phyloP scores from a whole-genome alignment of 2,329 filamentous ascomycete genomes.

The Trichocomaceae sp. region DNA sequence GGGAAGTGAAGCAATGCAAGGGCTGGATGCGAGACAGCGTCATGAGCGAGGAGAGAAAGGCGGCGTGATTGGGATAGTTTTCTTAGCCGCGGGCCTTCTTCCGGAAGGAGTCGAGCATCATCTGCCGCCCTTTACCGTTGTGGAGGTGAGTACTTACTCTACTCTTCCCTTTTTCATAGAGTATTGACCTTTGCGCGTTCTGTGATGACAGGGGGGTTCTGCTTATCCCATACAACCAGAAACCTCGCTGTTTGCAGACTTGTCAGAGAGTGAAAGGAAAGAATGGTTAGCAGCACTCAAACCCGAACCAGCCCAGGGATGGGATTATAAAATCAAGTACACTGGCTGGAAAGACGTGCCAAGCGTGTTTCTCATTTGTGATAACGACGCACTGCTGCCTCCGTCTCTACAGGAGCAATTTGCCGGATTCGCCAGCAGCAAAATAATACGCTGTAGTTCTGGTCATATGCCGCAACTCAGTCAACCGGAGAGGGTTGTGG shows the following conservation, averaged over 20 bases:
- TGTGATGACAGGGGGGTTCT: background rate
- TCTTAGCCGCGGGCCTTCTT: background rate
- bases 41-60: background rate
- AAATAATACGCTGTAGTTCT: slow-evolving; percentile 5
- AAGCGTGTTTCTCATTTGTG: slow-evolving; percentile 6
- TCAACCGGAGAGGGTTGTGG: slow-evolving; percentile 8
- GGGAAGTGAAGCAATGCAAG: slow-evolving; percentile 29
- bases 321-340: slow-evolving; percentile 2
- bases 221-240: background rate
- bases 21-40: no score
- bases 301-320: background rate
- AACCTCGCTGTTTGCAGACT: background rate
- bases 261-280: background rate
- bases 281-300: background rate
- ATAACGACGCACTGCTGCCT: background rate
- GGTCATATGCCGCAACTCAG: slow-evolving; percentile 7
- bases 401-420: slow-evolving; percentile 6
- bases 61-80: slow-evolving; percentile 6
- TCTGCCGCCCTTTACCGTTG: background rate
- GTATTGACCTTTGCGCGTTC: background rate
- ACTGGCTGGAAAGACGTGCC: slow-evolving; percentile 10
- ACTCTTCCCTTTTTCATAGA: background rate
- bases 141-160: background rate
- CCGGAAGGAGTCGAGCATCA: background rate
- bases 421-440: slow-evolving; percentile 2